Evolutionary conservation across 192 early-diverging fungal species (phyloP).

Genomic region (Piromyces sp.): DNA sequence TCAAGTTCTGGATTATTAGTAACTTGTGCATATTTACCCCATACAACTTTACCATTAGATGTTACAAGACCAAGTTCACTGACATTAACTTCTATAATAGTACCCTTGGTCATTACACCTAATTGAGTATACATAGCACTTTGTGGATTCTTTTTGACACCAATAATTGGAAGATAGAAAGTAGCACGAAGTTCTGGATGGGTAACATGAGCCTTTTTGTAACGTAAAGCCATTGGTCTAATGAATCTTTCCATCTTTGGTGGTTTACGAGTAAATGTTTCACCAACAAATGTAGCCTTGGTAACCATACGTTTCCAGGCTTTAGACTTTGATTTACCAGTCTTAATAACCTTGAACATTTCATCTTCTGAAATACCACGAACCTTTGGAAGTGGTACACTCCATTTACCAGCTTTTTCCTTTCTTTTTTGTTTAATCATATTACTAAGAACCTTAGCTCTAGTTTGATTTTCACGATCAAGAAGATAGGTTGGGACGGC

Average conservation of each 20-base stretch:
- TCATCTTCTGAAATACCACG: slow-evolving; percentile 98
- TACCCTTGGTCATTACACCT: slow-evolving; percentile 96
- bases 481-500: slow-evolving; percentile 93
- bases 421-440: slow-evolving; percentile 99
- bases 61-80: slow-evolving; percentile 92
- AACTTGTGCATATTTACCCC: slow-evolving; percentile 86
- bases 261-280: slow-evolving; percentile 96
- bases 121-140: slow-evolving; percentile 88
- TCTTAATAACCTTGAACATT: slow-evolving; percentile 94
- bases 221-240: slow-evolving; percentile 89
- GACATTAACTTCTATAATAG: slow-evolving; percentile 88
- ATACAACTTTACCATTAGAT: slow-evolving; percentile 92
- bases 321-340: slow-evolving; percentile 84
- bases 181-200: slow-evolving; percentile 96
- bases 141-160: slow-evolving; percentile 97
- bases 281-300: slow-evolving; percentile 97
- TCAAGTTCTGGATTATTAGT: slow-evolving; percentile 99
- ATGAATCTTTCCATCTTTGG: slow-evolving; percentile 99
- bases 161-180: slow-evolving; percentile 88
- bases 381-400: slow-evolving; percentile 91
- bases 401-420: slow-evolving; percentile 98
- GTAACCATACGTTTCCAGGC: slow-evolving; percentile 98
- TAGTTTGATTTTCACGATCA: slow-evolving; percentile 92
- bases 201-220: slow-evolving; percentile 97
- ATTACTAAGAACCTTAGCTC: slow-evolving; percentile 93